These are phyloP conservation scores for Gaeumannomyces tritici DNA, from an alignment of 2,329 filamentous ascomycete species.

Conservation along the genomic window DNA sequence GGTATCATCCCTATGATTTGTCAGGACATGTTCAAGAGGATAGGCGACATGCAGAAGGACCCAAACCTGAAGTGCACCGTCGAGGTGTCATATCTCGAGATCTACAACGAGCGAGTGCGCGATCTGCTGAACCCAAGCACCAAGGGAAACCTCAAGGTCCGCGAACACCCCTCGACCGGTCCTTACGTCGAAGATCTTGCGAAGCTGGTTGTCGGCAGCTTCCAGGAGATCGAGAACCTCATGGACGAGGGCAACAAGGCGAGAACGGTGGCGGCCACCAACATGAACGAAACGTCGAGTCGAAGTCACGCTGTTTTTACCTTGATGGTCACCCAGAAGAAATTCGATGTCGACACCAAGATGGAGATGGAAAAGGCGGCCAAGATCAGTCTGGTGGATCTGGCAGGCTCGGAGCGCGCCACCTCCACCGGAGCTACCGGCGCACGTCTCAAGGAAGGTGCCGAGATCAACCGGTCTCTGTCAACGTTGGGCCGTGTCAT, in stretches of 20 bases:
- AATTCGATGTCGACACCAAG: conserved; percentile 94
- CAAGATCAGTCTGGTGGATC: conserved; percentile 86
- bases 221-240: conserved; percentile 76
- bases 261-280: conserved; percentile 84
- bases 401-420: conserved; percentile 89
- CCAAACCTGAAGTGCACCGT: conserved; percentile 68
- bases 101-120: conserved; percentile 96
- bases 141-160: conserved; percentile 92
- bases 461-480: conserved; percentile 98
- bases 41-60: conserved; percentile 60
- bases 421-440: conserved; percentile 95
- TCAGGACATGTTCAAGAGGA: conserved; percentile 92
- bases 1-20: conserved; percentile 97
- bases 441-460: conserved; percentile 80
- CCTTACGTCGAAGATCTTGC: conserved; percentile 97
- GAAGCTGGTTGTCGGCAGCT: conserved; percentile 74
- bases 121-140: conserved; percentile 92
- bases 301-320: conserved; percentile 97
- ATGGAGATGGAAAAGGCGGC: conserved; percentile 93
- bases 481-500: conserved; percentile 94
- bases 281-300: conserved; percentile 98
- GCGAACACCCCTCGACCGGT: conserved; percentile 94
- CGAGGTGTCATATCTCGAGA: conserved; percentile 96
- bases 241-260: conserved; percentile 87
- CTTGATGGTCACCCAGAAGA: conserved; percentile 95